Percentiles rank a stretch among this genome's conserved stretches.
Conservation (phyloP, 192 early-diverging fungal genomes). For the Coemansia sp. region DNA sequence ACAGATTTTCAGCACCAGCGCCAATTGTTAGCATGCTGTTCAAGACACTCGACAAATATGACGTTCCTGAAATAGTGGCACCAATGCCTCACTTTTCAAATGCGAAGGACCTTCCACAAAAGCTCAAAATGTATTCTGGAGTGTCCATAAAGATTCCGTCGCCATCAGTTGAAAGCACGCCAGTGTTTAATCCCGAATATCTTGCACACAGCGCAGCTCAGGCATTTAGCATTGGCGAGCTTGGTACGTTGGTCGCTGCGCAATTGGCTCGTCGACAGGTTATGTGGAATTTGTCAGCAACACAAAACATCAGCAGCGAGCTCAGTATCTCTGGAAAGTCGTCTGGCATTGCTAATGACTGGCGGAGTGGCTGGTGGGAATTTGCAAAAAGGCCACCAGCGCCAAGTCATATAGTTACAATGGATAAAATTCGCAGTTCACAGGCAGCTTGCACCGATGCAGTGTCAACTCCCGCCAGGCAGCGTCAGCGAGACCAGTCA, state of each 20-base stretch:
- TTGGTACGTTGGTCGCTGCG: neutral
- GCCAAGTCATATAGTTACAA: neutral
- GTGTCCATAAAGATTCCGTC: constrained; percentile 2
- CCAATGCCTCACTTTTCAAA: constrained; percentile 25
- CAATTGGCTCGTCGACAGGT: constrained; percentile 13
- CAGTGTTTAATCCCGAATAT: constrained; percentile 20
- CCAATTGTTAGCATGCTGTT: constrained; percentile 7
- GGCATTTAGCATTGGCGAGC: constrained; percentile 21
- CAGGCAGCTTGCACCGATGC: neutral
- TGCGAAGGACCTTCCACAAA: constrained; percentile 12
- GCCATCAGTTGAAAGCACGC: neutral
- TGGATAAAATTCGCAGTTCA: neutral
- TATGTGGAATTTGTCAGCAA: constrained; percentile 23
- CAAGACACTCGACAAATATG: neutral
- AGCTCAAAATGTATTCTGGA: constrained; percentile 13
- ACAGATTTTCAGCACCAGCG: neutral
- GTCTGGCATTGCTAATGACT: neutral
- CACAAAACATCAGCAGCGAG: neutral
- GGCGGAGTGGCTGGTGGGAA: constrained; percentile 30
- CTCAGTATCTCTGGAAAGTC: neutral
- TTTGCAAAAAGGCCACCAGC: constrained; percentile 33
- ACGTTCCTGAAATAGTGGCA: constrained; percentile 13
- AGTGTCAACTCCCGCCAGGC: constrained; percentile 12
- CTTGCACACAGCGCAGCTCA: neutral
- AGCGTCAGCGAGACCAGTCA: constrained; percentile 40